These are phyloP conservation scores for Samsoniella hepiali DNA, from an alignment of 2,329 filamentous ascomycete genomes.

Conservation along the genomic window DNA sequence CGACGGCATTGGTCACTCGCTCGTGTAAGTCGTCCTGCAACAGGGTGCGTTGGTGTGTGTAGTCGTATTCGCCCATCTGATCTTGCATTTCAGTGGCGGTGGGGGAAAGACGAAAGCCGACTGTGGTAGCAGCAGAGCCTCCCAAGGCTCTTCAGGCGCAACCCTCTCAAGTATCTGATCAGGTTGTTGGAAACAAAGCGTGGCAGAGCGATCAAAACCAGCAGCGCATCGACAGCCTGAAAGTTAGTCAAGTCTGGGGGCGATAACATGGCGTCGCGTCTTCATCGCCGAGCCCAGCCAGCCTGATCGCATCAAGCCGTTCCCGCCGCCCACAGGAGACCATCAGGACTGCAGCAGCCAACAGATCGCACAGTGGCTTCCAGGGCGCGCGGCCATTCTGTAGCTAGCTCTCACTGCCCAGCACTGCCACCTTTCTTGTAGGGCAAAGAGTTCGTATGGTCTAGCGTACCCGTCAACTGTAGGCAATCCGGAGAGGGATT, in stretches of 20 bases:
- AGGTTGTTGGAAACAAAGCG: too few species aligned
- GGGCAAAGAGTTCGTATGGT: conserved; percentile 8
- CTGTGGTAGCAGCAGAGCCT: neutral
- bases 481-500: neutral
- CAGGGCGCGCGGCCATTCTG: neutral
- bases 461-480: conserved; percentile 8
- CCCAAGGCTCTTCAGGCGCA: neutral
- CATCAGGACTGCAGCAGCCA: neutral
- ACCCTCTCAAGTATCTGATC: neutral
- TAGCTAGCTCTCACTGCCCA: neutral
- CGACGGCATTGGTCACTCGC: neutral
- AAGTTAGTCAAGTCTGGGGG: neutral
- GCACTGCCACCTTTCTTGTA: neutral
- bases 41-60: neutral
- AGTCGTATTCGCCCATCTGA: neutral
- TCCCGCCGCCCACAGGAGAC: neutral
- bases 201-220: neutral
- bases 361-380: conserved; percentile 5
- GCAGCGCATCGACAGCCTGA: neutral
- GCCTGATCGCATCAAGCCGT: conserved; percentile 1
- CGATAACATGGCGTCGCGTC: neutral
- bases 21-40: neutral
- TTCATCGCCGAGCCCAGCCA: neutral
- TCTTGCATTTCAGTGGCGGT: neutral
- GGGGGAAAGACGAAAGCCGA: neutral